Evolutionary conservation across 371 early-diverging fungal species (phyloP), one percentile per base, ranked within the genome.

Genomic region (Neoconidiobolus thromboides): DNA sequence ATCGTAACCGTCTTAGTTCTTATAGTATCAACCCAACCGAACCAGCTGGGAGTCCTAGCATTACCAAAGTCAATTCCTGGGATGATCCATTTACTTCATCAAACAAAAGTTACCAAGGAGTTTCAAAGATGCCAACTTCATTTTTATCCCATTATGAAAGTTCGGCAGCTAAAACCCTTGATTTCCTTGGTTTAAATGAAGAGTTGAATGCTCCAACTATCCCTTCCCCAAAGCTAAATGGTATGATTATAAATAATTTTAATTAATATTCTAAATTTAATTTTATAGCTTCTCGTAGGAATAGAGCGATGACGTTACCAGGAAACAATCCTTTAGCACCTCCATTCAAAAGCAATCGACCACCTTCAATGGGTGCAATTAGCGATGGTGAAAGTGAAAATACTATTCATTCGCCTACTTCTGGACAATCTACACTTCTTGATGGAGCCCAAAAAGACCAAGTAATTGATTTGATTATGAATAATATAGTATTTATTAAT

Each of bases 151-250:
- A 51, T 36, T 51, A 51, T n/a, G 52, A 51, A 36, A 38, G 14
- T 14, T 14, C 52, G n/a, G 52, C 52, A 5, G 52, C 52, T 38
- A 51, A 82, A 48, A 85, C 85, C 0, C 67, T 89, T 59, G 81
- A 85, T 55, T 83, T 81, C 47, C 72, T 89, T 14, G 86, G 87
- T 0, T 62, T 89, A 51, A 85, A 89, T 61, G 89, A 86, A 58
- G 57, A 54, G 9, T 10, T 38, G 52, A 36, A 38, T 36, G 26
- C 52, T 36, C 52, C n/a, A 26, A 26, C 52, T 51, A 14, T 38
- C 3, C 52, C 51, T 51, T 64, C 60, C 64, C 66, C 63, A 12
- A 68, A 65, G 68, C 70, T 66, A 40, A 71, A 65, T 53, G 67
- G 26, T 65, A 47, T 67, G 73, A 14, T 66, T 73, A 43, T 46